These are phyloP conservation scores for Lathyrus tuberosus DNA, from an alignment of 306 rosid genomes.

Conservation along the genomic window DNA sequence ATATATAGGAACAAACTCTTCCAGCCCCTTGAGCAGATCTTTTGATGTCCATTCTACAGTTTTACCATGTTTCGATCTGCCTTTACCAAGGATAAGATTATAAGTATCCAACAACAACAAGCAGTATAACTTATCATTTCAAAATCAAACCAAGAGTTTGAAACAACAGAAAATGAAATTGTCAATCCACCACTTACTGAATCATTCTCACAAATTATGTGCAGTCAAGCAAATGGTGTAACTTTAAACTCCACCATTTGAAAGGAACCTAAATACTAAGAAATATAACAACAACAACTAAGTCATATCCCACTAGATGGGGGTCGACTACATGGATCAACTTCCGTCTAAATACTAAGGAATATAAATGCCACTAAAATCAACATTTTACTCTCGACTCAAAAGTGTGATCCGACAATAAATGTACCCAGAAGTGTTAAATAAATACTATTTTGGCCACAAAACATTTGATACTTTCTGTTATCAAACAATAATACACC, in stretches of 20 bases:
- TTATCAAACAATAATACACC: not conserved
- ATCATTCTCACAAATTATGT: slow-evolving; percentile 1
- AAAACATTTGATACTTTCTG: not conserved
- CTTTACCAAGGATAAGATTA: slow-evolving; percentile 84
- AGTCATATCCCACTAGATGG: too few relatives aligned
- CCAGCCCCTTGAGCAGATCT: slow-evolving; percentile 84
- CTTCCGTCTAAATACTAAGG: too few relatives aligned
- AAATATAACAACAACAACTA: too few relatives aligned
- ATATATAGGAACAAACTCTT: slow-evolving; percentile 88
- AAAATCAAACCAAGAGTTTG: slow-evolving; percentile 30
- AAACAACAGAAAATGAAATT: slow-evolving; percentile 20
- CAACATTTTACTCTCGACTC: slow-evolving; percentile 24
- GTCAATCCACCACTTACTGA: slow-evolving; percentile 14
- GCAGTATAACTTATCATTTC: slow-evolving; percentile 24
- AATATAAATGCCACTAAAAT: not conserved
- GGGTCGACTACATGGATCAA: too few relatives aligned
- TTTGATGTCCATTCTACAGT: slow-evolving; percentile 92
- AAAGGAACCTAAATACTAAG: not conserved
- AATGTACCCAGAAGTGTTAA: not conserved
- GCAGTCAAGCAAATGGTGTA: not conserved
- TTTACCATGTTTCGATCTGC: slow-evolving; percentile 99
- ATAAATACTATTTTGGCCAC: slow-evolving; percentile 17
- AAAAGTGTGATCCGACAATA: not conserved
- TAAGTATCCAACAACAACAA: slow-evolving; percentile 57
- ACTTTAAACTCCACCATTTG: slow-evolving; percentile 25